Percentiles rank a stretch among this genome's conserved stretches.
Evolutionary conservation across 2,329 filamentous ascomycete species (phyloP).

Genomic region (Dryadomyces quercus-mongolicae): DNA sequence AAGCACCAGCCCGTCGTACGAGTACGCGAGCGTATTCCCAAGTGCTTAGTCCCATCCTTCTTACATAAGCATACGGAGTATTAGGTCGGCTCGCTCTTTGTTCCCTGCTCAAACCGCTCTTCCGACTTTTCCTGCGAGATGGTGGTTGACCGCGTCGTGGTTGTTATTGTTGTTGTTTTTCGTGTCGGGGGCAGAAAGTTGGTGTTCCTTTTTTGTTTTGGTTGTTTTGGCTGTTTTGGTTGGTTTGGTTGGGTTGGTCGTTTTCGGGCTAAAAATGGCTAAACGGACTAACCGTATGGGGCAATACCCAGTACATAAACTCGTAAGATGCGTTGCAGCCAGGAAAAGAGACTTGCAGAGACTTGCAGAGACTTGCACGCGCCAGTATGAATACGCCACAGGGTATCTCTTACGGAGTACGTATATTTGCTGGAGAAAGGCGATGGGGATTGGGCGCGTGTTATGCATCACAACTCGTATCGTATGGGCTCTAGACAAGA

Average conservation of each 20-base stretch:
- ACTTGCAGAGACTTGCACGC: neutral
- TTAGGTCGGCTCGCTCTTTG: too few relatives aligned
- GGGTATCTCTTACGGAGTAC: neutral
- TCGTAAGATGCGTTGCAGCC: constrained; percentile 1
- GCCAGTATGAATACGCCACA: constrained; percentile 1
- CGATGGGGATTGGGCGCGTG: neutral
- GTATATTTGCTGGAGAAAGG: neutral
- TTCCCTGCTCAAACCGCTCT: too few relatives aligned
- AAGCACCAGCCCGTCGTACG: neutral
- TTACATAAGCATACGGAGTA: neutral
- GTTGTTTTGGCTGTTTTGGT: neutral
- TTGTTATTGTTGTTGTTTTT: too few relatives aligned
- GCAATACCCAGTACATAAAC: neutral
- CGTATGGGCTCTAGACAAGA: neutral
- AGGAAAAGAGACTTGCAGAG: too few relatives aligned
- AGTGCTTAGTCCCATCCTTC: neutral
- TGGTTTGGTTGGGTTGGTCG: neutral
- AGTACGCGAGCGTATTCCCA: neutral
- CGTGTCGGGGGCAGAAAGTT: too few relatives aligned
- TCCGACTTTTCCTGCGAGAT: too few relatives aligned
- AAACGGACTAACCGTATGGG: neutral
- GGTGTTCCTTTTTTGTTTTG: neutral
- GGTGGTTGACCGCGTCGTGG: too few relatives aligned
- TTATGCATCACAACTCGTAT: neutral
- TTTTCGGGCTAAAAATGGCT: neutral